Base-by-base conservation (phyloP, 2,329 filamentous ascomycete species). In the Botrytis byssoidea region DNA sequence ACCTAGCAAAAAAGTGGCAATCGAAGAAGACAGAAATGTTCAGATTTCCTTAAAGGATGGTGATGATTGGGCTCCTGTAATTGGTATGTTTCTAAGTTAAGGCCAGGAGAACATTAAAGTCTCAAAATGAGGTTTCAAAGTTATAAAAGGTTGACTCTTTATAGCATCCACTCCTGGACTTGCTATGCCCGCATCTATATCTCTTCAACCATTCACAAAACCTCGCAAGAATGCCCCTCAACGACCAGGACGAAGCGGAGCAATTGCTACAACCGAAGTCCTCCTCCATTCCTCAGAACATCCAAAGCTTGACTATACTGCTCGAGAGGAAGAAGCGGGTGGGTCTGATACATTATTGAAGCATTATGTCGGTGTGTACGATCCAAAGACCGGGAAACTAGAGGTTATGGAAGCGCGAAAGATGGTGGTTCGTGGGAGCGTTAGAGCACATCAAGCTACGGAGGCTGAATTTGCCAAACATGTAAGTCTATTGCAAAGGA, bases 301-400 rank as follows among this genome's bases (percentile, higher is more conserved):
- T 80, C 85, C 82, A 44, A 88, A 85, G 59, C 80, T 92, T 57
- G 87, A 91, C 78, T 91, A 90, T 77, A 89, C 85, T 9, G 89
- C 84, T 42, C 85, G 86, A 73, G 88, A 90, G 79, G 86, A 88
- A 68, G 83, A 83, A 20, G 78, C 79, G 1, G 81, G 81, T 40
- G 83, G 82, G 18, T 78, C 80, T 20, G 83, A 86, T 73, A 80
- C 83, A 8, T 79, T 87, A 6, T 76, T 90, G 64, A 90, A 89
- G 71, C 89, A 92, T 81, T 92, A 90, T 79, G 82, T 92, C 42
- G 90, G 89, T 25, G 83, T 92, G 8, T 91, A 88, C 75, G 89
- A 92, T 77, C 88, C 89, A 0, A 82, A 84, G 48, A 89, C 87
- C 0, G 88, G 88, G 32, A 84, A 88, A 76, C 81, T 92, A 61